Percentiles rank a stretch among this genome's conserved stretches.
phyloP scores from a whole-genome alignment of 1,284 basidiomycete genomes.

The Malassezia equina region DNA sequence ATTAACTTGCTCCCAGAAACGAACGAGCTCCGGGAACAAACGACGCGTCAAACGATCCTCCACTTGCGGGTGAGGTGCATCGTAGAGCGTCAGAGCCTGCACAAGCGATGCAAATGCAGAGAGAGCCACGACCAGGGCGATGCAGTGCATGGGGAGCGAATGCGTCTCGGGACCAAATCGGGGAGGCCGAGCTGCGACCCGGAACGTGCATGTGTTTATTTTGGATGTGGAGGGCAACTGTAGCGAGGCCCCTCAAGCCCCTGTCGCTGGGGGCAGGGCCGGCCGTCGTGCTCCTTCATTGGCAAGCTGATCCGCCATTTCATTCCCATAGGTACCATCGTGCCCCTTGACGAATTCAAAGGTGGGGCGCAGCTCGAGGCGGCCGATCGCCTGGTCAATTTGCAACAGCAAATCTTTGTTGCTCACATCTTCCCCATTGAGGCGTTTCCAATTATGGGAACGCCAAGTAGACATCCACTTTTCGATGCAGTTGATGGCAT shows the following conservation, averaged over 20 bases:
- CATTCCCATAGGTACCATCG: conserved; percentile 62
- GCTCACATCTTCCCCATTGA: conserved; percentile 56
- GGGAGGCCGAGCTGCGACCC: no score
- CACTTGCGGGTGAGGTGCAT: neutral
- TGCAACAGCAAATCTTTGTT: conserved; percentile 60
- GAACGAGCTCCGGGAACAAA: neutral
- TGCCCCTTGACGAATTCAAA: conserved; percentile 65
- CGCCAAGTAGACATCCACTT: conserved; percentile 61
- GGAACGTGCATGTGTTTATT: no score
- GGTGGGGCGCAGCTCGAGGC: conserved; percentile 21
- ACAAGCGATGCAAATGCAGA: neutral
- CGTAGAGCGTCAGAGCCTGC: neutral
- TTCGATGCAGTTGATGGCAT: conserved; percentile 57
- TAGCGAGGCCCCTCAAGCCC: no score
- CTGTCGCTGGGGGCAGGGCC: neutral
- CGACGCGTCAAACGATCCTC: neutral
- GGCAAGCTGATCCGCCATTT: conserved; percentile 58
- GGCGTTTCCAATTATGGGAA: conserved; percentile 53
- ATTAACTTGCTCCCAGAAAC: neutral
- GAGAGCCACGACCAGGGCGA: neutral
- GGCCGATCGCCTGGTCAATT: conserved; percentile 47
- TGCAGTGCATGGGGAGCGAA: neutral
- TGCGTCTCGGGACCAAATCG: no score
- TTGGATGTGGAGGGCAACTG: no score
- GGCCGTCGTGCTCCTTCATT: conserved; percentile 22